Evolutionary conservation across 2,329 filamentous ascomycete genomes (phyloP).

Genomic region (Harringtonia aguacate): DNA sequence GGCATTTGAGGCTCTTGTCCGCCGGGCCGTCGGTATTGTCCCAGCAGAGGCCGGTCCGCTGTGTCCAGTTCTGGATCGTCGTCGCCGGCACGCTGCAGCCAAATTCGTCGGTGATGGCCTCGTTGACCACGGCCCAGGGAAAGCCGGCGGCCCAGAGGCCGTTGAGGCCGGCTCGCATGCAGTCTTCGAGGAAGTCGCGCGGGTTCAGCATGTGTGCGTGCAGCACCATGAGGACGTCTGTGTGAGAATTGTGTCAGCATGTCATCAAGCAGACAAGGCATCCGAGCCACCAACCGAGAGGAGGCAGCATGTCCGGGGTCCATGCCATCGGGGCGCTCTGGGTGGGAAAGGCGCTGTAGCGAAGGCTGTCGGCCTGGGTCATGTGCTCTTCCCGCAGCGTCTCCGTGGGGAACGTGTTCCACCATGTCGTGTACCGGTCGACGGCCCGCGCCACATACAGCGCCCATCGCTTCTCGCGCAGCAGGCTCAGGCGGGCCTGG

Average conservation of each 20-base stretch:
- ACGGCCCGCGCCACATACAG: constrained; percentile 59
- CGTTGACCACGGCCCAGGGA: constrained; percentile 52
- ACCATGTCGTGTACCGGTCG: constrained; percentile 59
- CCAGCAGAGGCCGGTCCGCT: constrained; percentile 35
- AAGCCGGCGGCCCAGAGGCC: constrained; percentile 52
- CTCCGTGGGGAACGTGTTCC: constrained; percentile 26
- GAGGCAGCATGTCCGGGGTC: constrained; percentile 5
- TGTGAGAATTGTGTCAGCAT: background rate
- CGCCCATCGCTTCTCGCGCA: constrained; percentile 65
- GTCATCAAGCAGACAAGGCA: no score
- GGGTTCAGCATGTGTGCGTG: constrained; percentile 74
- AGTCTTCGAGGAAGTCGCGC: constrained; percentile 62
- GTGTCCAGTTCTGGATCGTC: no score
- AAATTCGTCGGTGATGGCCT: constrained; percentile 48
- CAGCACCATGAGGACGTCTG: constrained; percentile 70
- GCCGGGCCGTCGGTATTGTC: constrained; percentile 42
- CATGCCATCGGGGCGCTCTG: background rate
- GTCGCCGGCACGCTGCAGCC: constrained; percentile 35
- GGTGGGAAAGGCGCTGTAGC: constrained; percentile 24
- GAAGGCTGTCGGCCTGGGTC: constrained; percentile 8
- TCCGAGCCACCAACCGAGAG: constrained; percentile 3
- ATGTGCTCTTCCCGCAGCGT: constrained; percentile 27
- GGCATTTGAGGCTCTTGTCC: constrained; percentile 42
- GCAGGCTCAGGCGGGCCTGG: constrained; percentile 33
- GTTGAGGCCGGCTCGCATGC: constrained; percentile 44